Conservation (phyloP, 371 early-diverging fungal species). For the Sporodiniella umbellata region DNA sequence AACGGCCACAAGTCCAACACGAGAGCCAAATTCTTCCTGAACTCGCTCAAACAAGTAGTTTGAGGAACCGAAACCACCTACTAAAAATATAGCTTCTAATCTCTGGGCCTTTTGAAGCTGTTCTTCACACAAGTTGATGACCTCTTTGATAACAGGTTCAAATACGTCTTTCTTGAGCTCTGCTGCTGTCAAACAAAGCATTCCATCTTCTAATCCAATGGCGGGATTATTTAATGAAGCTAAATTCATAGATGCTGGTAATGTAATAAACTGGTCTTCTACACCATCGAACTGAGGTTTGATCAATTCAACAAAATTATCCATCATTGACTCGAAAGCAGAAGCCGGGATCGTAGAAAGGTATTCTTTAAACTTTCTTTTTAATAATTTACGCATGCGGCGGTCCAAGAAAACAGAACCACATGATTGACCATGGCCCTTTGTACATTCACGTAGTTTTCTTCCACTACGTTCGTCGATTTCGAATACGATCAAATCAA, state of each 20-base stretch:
- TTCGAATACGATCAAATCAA: constrained; percentile 38
- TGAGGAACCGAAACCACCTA: constrained; percentile 63
- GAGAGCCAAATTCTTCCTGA: constrained; percentile 35
- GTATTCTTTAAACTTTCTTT: constrained; percentile 51
- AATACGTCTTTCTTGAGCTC: constrained; percentile 54
- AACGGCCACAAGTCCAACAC: constrained; percentile 45
- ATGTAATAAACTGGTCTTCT: constrained; percentile 47
- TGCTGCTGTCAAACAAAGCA: constrained; percentile 49
- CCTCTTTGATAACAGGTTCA: constrained; percentile 49
- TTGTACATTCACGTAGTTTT: constrained; percentile 53
- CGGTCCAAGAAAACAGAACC: constrained; percentile 60
- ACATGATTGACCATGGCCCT: constrained; percentile 61
- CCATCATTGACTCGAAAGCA: constrained; percentile 58
- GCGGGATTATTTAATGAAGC: constrained; percentile 15
- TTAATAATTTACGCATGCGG: constrained; percentile 55
- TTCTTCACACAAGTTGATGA: constrained; percentile 45
- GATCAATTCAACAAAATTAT: constrained; percentile 52
- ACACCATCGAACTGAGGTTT: constrained; percentile 61
- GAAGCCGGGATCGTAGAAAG: constrained; percentile 52
- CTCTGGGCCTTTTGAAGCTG: constrained; percentile 42
- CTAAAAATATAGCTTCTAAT: constrained; percentile 54
- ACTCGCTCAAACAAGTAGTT: constrained; percentile 59
- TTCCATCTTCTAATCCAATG: constrained; percentile 59
- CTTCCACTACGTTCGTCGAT: constrained; percentile 37
- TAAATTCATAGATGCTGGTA: constrained; percentile 25